phyloP scores from a whole-genome alignment of 2,329 filamentous ascomycete species.

The Aspergillus sojae region DNA sequence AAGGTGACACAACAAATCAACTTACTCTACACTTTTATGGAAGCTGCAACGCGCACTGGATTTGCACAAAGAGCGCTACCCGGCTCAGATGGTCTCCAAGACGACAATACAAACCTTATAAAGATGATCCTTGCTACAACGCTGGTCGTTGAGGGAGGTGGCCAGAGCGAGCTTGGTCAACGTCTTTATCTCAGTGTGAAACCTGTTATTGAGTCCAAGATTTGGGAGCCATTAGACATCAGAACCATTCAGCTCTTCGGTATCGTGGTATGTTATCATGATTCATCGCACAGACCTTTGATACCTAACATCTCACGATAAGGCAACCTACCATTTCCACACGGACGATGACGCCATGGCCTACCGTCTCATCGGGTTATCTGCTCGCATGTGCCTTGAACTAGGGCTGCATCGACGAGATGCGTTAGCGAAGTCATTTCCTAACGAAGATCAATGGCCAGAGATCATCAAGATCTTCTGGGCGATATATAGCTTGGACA shows the following conservation, averaged over 20 bases:
- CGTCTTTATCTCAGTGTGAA: constrained; percentile 77
- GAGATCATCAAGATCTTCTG: constrained; percentile 77
- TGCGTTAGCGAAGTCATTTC: constrained; percentile 68
- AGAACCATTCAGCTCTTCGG: constrained; percentile 62
- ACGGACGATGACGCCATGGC: constrained; percentile 82
- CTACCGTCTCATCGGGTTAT: constrained; percentile 84
- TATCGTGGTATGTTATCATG: constrained; percentile 41
- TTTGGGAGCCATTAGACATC: constrained; percentile 60
- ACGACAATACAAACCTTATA: constrained; percentile 69
- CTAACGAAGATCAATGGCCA: constrained; percentile 68
- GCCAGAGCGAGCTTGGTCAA: constrained; percentile 73
- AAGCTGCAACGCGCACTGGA: constrained; percentile 63
- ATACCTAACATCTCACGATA: constrained; percentile 7
- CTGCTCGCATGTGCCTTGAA: constrained; percentile 76
- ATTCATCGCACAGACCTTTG: not conserved
- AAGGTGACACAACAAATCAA: constrained; percentile 70
- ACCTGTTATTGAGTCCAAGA: constrained; percentile 65
- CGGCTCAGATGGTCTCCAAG: constrained; percentile 61
- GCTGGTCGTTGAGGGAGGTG: constrained; percentile 75
- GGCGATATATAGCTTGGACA: constrained; percentile 82
- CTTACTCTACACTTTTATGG: constrained; percentile 72
- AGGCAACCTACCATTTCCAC: constrained; percentile 80
- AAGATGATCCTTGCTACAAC: constrained; percentile 83
- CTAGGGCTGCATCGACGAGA: constrained; percentile 81
- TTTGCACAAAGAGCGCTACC: constrained; percentile 58